Percentiles rank a stretch among this genome's conserved stretches.
phyloP scores from a whole-genome alignment of 1,284 basidiomycete species.

The Microbotryum saponariae region DNA sequence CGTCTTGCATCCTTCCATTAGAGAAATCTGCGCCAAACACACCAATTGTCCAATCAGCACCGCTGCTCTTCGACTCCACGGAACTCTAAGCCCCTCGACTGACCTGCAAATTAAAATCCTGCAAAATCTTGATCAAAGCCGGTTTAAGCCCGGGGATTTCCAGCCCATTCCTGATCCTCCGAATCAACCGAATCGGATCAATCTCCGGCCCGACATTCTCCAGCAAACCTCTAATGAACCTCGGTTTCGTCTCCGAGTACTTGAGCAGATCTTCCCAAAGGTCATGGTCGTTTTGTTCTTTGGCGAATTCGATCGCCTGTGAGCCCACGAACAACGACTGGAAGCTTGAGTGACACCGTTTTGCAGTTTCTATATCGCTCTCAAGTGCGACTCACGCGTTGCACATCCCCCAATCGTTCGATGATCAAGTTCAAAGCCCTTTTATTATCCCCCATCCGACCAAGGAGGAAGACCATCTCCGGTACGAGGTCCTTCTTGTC shows the following conservation, averaged over 20 bases:
- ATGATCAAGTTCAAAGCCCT: slow-evolving; percentile 90
- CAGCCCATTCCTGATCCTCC: slow-evolving; percentile 87
- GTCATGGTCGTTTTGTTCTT: slow-evolving; percentile 93
- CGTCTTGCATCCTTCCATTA: slow-evolving; percentile 81
- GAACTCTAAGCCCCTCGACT: slow-evolving; percentile 5
- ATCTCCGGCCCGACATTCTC: slow-evolving; percentile 93
- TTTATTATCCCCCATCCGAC: slow-evolving; percentile 95
- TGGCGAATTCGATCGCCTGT: slow-evolving; percentile 79
- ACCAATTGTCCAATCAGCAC: neutral
- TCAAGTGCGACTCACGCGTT: slow-evolving; percentile 52
- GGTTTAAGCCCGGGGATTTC: slow-evolving; percentile 92
- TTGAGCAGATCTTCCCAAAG: slow-evolving; percentile 93
- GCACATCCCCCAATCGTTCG: slow-evolving; percentile 85
- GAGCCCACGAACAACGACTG: too few relatives aligned
- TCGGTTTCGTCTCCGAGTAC: slow-evolving; percentile 90
- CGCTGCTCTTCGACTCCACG: too few relatives aligned
- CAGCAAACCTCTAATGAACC: slow-evolving; percentile 80
- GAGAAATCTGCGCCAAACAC: slow-evolving; percentile 54
- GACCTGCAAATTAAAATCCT: slow-evolving; percentile 78
- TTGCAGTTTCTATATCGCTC: too few relatives aligned
- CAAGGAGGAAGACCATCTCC: slow-evolving; percentile 96
- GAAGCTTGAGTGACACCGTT: too few relatives aligned
- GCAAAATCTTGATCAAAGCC: slow-evolving; percentile 90
- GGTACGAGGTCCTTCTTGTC: slow-evolving; percentile 76
- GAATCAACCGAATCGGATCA: slow-evolving; percentile 86